A percentile compares a stretch with the other conserved stretches of the same genome.
phyloP scores from a whole-genome alignment of 129 eudicot genomes.

The Pulicaria dysenterica region DNA sequence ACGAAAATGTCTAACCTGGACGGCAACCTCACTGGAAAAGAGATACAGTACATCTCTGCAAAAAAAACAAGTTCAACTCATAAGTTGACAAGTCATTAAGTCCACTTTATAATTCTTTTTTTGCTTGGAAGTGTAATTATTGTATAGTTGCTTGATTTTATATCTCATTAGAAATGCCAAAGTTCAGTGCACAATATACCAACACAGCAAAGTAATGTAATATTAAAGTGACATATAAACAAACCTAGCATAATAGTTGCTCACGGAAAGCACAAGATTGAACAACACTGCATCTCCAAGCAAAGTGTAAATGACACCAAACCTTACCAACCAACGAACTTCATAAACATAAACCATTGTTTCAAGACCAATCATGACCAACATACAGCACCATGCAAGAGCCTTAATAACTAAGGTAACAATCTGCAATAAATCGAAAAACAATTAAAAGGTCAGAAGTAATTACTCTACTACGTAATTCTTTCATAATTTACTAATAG shows the following conservation, averaged over 20 bases:
- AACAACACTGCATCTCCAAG: slow-evolving; percentile 77
- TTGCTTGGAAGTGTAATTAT: background rate
- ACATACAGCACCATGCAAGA: slow-evolving; percentile 77
- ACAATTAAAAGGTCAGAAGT: background rate
- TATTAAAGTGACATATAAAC: slow-evolving; percentile 31
- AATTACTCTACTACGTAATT: background rate
- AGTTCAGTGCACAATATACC: slow-evolving; percentile 3
- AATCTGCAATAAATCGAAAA: slow-evolving; percentile 46
- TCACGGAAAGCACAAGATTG: slow-evolving; percentile 62
- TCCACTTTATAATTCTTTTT: slow-evolving; percentile 1
- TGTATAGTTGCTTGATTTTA: slow-evolving; percentile 3
- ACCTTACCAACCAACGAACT: slow-evolving; percentile 83
- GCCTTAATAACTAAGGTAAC: slow-evolving; percentile 69
- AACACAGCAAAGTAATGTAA: background rate
- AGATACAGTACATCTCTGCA: slow-evolving; percentile 61
- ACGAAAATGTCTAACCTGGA: slow-evolving; percentile 53
- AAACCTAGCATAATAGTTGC: slow-evolving; percentile 60
- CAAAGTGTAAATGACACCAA: slow-evolving; percentile 71
- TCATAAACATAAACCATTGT: slow-evolving; percentile 75
- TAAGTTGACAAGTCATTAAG: background rate
- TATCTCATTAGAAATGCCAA: slow-evolving; percentile 10
- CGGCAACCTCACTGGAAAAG: slow-evolving; percentile 57
- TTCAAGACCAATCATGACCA: slow-evolving; percentile 69
- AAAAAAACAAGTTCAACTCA: slow-evolving; percentile 10
- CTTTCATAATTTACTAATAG: slow-evolving; percentile 1